Evolutionary conservation across 768 basidiomycete species (phyloP), one percentile per base, ranked within the genome.

Genomic region (Boletus vinaceobasis): DNA sequence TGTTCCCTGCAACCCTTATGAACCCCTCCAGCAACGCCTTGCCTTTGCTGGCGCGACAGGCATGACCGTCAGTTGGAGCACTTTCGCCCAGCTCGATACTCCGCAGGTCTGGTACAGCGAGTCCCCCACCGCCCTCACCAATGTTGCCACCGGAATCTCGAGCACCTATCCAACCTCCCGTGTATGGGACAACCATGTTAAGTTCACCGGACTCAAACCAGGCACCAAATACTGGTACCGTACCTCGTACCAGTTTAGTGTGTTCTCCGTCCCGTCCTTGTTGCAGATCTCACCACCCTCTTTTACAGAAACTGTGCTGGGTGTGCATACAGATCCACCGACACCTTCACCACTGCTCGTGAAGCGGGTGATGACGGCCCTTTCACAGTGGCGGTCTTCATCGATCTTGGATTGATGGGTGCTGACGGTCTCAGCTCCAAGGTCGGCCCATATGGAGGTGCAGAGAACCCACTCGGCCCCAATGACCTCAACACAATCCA

Each of bases 151-250:
- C 15, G 67, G 66, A 37, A 51, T 0, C 13, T 69, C 64, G 29
- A 50, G 44, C 43, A 68, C 66, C 4, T 68, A 66, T 46, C 59
- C 60, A 15, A 49, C 53, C 15, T 68, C 66, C 5, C 62, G 62
- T 43, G 67, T 69, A 21, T 68, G 60, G 21, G 57, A 68, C 46
- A 68, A 68, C 48, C 67, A 68, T 38, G 66, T 68, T 26, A 68
- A 58, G 42, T 31, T 68, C 32, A 66, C 60, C 6, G 64, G 60
- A 10, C 59, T 68, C 31, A 52, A 60, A n/a, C 44, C 67, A 14
- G 43, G 49, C 8, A 68, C 66, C 14, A 62, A 51, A 26, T 67
- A 68, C 44, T 68, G 67, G 66, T 68, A 68, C 38, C 64, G 64
- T 23, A 54, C 54, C 5, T 64, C 65, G 19, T 55, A 69, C 53